Percentiles rank a stretch among this genome's conserved stretches.
These are phyloP conservation scores for Candida loeiensis DNA, from an alignment of 805 yeast genomes.

Conservation along the genomic window DNA sequence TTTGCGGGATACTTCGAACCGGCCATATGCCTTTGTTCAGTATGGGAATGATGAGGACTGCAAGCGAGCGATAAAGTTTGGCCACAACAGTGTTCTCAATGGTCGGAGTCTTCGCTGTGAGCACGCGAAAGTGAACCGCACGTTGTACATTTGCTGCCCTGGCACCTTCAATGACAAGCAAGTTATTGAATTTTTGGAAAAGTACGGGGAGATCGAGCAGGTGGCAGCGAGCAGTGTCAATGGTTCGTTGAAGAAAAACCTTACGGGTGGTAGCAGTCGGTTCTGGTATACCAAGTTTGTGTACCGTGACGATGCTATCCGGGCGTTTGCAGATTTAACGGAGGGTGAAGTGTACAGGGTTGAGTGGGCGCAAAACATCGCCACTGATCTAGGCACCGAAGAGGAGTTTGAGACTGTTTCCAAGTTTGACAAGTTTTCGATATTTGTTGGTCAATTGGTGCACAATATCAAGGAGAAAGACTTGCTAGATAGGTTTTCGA, in stretches of 20 bases:
- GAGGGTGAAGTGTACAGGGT: conserved; percentile 53
- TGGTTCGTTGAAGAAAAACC: conserved; percentile 17
- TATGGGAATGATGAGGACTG: conserved; percentile 71
- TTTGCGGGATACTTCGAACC: conserved; percentile 68
- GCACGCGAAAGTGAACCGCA: conserved; percentile 86
- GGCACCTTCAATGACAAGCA: conserved; percentile 22
- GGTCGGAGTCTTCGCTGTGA: conserved; percentile 84
- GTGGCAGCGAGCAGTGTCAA: conserved; percentile 41
- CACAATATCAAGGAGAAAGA: conserved; percentile 51
- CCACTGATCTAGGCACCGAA: conserved; percentile 25
- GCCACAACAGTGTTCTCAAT: conserved; percentile 65
- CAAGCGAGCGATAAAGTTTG: conserved; percentile 58
- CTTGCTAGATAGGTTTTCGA: conserved; percentile 54
- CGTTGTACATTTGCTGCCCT: conserved; percentile 55
- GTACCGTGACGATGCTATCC: conserved; percentile 82
- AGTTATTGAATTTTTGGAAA: conserved; percentile 38
- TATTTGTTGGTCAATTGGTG: conserved; percentile 77
- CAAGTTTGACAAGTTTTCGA: conserved; percentile 58
- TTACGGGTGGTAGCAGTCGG: conserved; percentile 25
- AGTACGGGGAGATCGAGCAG: conserved; percentile 77
- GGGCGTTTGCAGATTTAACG: conserved; percentile 72
- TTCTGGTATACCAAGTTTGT: conserved; percentile 78
- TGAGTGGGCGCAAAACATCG: conserved; percentile 87
- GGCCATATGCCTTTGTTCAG: conserved; percentile 94
- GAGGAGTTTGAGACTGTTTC: conserved; percentile 18